phyloP scores from a whole-genome alignment of 805 yeast genomes.

The Blastobotrys mokoenaii region DNA sequence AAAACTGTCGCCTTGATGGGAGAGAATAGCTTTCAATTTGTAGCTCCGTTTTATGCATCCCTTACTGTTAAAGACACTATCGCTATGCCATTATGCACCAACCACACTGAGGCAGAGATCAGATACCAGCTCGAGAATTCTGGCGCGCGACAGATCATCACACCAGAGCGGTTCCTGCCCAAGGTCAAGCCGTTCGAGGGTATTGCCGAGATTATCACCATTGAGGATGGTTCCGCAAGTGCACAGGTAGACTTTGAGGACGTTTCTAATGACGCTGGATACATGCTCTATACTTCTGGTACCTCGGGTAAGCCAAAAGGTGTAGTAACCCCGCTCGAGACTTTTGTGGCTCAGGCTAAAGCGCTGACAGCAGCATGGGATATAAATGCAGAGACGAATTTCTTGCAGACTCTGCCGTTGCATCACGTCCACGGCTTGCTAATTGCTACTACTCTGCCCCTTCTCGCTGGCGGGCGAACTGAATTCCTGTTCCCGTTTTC shows the following conservation, averaged over 20 bases:
- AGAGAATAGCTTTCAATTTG: conserved; percentile 27
- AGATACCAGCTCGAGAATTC: conserved; percentile 25
- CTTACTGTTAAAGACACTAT: conserved; percentile 23
- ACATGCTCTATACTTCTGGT: conserved; percentile 29
- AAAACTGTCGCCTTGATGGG: conserved; percentile 27
- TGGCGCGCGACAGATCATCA: conserved; percentile 21
- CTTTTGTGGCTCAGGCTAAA: conserved; percentile 26
- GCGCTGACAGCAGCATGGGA: conserved; percentile 28
- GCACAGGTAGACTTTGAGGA: background rate
- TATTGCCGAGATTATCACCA: conserved; percentile 10
- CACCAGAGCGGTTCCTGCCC: conserved; percentile 22
- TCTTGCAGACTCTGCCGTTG: conserved; percentile 28
- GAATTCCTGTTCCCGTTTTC: conserved; percentile 27
- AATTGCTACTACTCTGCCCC: conserved; percentile 26
- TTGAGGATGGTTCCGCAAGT: conserved; percentile 14
- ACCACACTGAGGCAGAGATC: conserved; percentile 26
- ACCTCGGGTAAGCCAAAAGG: conserved; percentile 31
- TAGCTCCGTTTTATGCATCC: conserved; percentile 22
- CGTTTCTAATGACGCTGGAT: conserved; percentile 17
- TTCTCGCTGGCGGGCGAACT: conserved; percentile 26
- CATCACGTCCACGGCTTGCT: conserved; percentile 30
- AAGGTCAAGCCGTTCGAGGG: conserved; percentile 17
- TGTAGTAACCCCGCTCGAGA: conserved; percentile 26
- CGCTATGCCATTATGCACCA: conserved; percentile 29
- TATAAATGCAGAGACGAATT: conserved; percentile 18